These are phyloP conservation scores for Trichophaea hybrida DNA, from an alignment of 2,329 filamentous ascomycete genomes.

Conservation along the genomic window DNA sequence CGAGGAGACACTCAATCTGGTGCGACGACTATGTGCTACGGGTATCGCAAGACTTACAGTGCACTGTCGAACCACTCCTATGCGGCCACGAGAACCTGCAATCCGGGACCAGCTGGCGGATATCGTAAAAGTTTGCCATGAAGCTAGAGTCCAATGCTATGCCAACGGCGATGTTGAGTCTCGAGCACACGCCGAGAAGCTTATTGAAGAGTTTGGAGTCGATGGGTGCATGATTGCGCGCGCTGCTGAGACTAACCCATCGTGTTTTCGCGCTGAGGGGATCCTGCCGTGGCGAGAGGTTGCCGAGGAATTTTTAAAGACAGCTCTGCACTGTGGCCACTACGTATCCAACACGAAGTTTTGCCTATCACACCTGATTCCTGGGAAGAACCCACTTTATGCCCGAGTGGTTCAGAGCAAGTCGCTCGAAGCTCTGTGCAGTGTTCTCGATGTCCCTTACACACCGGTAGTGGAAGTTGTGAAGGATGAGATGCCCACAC, in stretches of 20 bases:
- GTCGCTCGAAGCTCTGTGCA: conserved; percentile 56
- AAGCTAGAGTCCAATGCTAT: conserved; percentile 76
- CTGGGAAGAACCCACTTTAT: conserved; percentile 56
- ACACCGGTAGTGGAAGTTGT: conserved; percentile 1
- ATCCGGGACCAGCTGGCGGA: conserved; percentile 75
- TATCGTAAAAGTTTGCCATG: conserved; percentile 65
- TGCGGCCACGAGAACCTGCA: conserved; percentile 79
- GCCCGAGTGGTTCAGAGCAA: conserved; percentile 48
- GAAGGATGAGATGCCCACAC: neutral
- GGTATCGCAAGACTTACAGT: conserved; percentile 87
- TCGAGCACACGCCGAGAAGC: conserved; percentile 53
- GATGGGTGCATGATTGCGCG: conserved; percentile 91
- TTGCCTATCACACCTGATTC: conserved; percentile 69
- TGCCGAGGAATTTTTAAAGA: conserved; percentile 58
- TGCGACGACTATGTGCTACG: conserved; percentile 63
- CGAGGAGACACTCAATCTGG: conserved; percentile 60
- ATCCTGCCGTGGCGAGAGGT: conserved; percentile 58
- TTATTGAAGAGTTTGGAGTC: conserved; percentile 67
- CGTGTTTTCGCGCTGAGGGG: conserved; percentile 62
- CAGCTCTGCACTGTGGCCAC: conserved; percentile 65
- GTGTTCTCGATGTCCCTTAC: conserved; percentile 50
- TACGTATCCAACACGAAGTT: conserved; percentile 89
- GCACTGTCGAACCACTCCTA: conserved; percentile 90
- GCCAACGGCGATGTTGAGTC: conserved; percentile 87
- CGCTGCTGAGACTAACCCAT: conserved; percentile 78